A percentile compares a stretch with the other conserved stretches of the same genome.
Conservation (phyloP, 768 basidiomycete genomes). For the Boletellus ananas region DNA sequence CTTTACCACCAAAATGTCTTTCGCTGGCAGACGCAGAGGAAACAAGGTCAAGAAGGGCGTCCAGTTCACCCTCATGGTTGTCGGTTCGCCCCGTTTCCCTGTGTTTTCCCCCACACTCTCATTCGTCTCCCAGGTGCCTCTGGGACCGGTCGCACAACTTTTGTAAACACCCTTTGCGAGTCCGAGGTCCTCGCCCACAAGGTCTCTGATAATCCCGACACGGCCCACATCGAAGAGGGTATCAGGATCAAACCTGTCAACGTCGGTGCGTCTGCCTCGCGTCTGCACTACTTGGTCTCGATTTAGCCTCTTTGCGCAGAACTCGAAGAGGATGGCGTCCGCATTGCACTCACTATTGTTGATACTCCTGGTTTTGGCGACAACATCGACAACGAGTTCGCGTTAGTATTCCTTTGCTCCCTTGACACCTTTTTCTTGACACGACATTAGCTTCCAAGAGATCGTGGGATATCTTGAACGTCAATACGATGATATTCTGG, state of each 20-base stretch:
- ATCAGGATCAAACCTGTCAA: constrained; percentile 93
- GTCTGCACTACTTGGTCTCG: background rate
- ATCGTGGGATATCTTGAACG: constrained; percentile 96
- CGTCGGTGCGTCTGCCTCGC: constrained; percentile 56
- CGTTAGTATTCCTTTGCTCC: constrained; percentile 52
- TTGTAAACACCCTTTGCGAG: constrained; percentile 99
- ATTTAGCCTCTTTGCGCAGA: constrained; percentile 45
- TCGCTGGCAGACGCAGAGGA: constrained; percentile 79
- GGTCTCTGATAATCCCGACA: constrained; percentile 75
- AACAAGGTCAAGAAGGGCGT: constrained; percentile 99
- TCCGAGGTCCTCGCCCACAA: constrained; percentile 88
- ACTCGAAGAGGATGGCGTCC: constrained; percentile 96
- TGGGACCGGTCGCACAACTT: constrained; percentile 96
- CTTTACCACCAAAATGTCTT: constrained; percentile 57
- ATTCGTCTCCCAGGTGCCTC: constrained; percentile 69
- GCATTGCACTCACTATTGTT: constrained; percentile 96
- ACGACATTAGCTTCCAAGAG: constrained; percentile 76
- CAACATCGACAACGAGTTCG: constrained; percentile 98
- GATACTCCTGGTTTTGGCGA: constrained; percentile 99
- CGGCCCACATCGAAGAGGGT: constrained; percentile 91
- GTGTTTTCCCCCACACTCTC: background rate
- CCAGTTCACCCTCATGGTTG: constrained; percentile 97
- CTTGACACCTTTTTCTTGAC: constrained; percentile 6
- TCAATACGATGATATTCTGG: constrained; percentile 98
- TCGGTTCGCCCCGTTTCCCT: constrained; percentile 60